Conservation (phyloP, 2,329 filamentous ascomycete genomes). For the Trichoderma semiorbis region DNA sequence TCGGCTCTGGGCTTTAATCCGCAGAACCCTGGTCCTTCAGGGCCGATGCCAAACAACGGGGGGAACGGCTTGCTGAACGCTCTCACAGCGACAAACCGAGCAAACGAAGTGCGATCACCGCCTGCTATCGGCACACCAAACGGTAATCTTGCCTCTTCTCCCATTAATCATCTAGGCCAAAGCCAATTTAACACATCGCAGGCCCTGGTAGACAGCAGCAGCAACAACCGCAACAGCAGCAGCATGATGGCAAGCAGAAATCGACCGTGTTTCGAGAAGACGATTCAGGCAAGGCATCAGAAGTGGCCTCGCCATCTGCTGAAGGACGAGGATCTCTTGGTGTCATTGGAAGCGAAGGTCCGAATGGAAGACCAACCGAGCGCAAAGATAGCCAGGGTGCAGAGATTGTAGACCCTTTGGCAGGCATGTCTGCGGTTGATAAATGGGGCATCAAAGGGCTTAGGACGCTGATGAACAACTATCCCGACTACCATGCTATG, state of each 20-base stretch:
- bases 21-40: conserved; percentile 39
- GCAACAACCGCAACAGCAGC: conserved; percentile 15
- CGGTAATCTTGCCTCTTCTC: neutral
- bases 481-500: conserved; percentile 59
- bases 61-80: conserved; percentile 63
- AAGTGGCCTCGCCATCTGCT: conserved; percentile 30
- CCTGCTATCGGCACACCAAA: conserved; percentile 37
- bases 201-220: neutral
- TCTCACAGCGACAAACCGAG: conserved; percentile 56
- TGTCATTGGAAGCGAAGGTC: conserved; percentile 45
- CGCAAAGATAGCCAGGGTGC: conserved; percentile 38
- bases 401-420: conserved; percentile 54
- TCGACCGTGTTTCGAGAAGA: conserved; percentile 46
- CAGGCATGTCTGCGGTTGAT: conserved; percentile 59
- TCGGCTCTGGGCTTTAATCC: conserved; percentile 52
- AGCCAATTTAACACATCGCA: neutral
- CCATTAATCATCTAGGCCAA: neutral
- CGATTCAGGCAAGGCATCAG: conserved; percentile 34
- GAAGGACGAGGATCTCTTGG: conserved; percentile 43
- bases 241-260: conserved; percentile 42
- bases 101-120: conserved; percentile 48
- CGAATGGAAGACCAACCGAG: conserved; percentile 41
- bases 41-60: conserved; percentile 40
- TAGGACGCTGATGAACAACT: conserved; percentile 60
- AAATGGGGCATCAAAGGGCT: conserved; percentile 65